Base-by-base conservation (phyloP, 768 basidiomycete genomes). In the Boletus vermiculosoides region DNA sequence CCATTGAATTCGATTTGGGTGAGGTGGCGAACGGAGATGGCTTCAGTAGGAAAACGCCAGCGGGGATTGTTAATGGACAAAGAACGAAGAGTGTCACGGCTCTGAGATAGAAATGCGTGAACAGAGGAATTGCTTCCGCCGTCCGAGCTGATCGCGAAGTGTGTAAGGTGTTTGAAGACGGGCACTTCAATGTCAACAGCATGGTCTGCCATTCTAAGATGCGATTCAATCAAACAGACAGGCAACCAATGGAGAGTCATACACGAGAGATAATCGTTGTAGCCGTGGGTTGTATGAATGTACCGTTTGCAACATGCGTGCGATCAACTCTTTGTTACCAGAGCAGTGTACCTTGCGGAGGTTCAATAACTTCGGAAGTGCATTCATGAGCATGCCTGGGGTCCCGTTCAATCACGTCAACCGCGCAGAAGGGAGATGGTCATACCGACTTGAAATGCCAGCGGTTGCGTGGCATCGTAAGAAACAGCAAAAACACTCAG, bases 381-480 rank as follows among this genome's bases (percentile, higher is more conserved):
- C 84, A 45, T 88, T 89, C 20, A 82, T 79, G 52, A 89, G 72
- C 82, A 89, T 88, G 28, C 85, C 86, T 86, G 23, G 0, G 18
- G 46, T 37, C 12, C 25, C 31, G 20, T 34, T 59, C 40, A 57
- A 6, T 31, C 33, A 45, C n/a, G 49, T 11, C 33, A 23, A 49
- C 11, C 20, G 20, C 20, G 10, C 18, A 54, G 36, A 31, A 30
- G 36, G 28, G 8, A 47, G 16, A 52, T 9, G 5, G 13, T 55
- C 72, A 16, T 61, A 87, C 86, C 84, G 23, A 81, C 83, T 70
- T 87, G 85, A 68, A 88, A 89, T 1, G 83, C 79, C 62, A 84
- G 76, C 2, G 80, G 72, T 16, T 79, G 80, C 49, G 77, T 77
- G 52, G 73, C 75, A 34, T 82, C 78, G 31, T 77, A 71, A 30